Evolutionary conservation across 495 filamentous ascomycete genomes (phyloP).

Genomic region (Immersiella caudata): DNA sequence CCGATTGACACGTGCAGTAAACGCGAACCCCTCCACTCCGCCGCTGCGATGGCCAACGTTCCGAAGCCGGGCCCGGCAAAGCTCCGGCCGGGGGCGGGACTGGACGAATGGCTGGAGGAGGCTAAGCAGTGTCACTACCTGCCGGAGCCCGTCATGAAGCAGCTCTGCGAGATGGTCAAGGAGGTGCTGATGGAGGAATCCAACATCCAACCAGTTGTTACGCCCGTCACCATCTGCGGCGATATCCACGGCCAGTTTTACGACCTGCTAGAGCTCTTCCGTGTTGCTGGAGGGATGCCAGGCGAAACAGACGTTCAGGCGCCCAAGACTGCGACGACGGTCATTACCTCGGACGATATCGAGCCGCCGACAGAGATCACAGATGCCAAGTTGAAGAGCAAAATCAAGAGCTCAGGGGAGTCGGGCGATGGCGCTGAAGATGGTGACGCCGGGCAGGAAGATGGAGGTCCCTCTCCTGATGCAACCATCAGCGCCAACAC

Average conservation of each 20-base stretch:
- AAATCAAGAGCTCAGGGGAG: slow-evolving; percentile 61
- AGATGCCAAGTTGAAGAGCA: slow-evolving; percentile 79
- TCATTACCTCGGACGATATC: slow-evolving; percentile 82
- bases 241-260: slow-evolving; percentile 99
- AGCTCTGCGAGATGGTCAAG: slow-evolving; percentile 97
- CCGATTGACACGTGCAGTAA: slow-evolving; percentile 3
- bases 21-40: neutral
- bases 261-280: slow-evolving; percentile 94
- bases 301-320: slow-evolving; percentile 68
- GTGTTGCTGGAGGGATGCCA: slow-evolving; percentile 93
- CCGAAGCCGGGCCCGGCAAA: slow-evolving; percentile 91
- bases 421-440: slow-evolving; percentile 21
- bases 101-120: slow-evolving; percentile 95
- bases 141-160: slow-evolving; percentile 95
- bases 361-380: slow-evolving; percentile 85
- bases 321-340: slow-evolving; percentile 62
- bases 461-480: slow-evolving; percentile 43
- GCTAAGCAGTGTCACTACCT: slow-evolving; percentile 97
- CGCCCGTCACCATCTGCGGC: slow-evolving; percentile 97
- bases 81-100: slow-evolving; percentile 74
- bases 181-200: slow-evolving; percentile 99
- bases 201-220: slow-evolving; percentile 94
- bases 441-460: slow-evolving; percentile 39
- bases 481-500: slow-evolving; percentile 46
- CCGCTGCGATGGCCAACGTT: slow-evolving; percentile 35